Evolutionary conservation across 2,329 filamentous ascomycete species (phyloP).

Genomic region (Aspergillus tanneri): DNA sequence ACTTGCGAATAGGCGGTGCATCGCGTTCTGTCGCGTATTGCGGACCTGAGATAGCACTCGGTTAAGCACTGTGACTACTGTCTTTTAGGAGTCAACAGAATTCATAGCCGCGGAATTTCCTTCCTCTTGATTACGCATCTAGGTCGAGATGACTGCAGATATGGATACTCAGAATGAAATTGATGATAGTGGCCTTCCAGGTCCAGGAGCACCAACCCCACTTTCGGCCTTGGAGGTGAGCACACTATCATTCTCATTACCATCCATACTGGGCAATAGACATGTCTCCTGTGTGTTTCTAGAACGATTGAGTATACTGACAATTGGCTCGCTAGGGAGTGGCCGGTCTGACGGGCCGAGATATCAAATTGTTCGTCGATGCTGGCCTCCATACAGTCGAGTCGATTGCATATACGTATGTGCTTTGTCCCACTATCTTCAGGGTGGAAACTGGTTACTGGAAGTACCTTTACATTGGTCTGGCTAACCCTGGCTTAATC

Average conservation of each 20-base stretch:
- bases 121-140: neutral
- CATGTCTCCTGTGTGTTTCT: neutral
- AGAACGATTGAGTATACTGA: neutral
- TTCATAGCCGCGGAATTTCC: neutral
- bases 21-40: too few relatives aligned
- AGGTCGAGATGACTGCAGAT: constrained; percentile 45
- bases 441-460: too few relatives aligned
- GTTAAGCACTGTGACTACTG: too few relatives aligned
- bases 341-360: constrained; percentile 85
- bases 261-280: neutral
- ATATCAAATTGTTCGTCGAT: constrained; percentile 89
- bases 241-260: constrained; percentile 1
- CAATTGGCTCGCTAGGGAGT: constrained; percentile 61
- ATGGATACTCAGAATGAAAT: constrained; percentile 69
- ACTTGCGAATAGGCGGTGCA: too few relatives aligned
- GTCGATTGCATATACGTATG: constrained; percentile 86
- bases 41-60: too few relatives aligned
- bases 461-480: too few relatives aligned
- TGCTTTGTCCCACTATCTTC: neutral
- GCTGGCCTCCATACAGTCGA: constrained; percentile 95
- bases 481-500: neutral
- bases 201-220: constrained; percentile 90
- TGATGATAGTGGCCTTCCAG: constrained; percentile 72
- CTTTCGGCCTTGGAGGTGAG: constrained; percentile 80
- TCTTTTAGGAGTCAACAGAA: neutral